Evolutionary conservation across 2,329 filamentous ascomycete species (phyloP), one percentile per base, ranked within the genome.

Genomic region (Westerdykella aurantiaca): DNA sequence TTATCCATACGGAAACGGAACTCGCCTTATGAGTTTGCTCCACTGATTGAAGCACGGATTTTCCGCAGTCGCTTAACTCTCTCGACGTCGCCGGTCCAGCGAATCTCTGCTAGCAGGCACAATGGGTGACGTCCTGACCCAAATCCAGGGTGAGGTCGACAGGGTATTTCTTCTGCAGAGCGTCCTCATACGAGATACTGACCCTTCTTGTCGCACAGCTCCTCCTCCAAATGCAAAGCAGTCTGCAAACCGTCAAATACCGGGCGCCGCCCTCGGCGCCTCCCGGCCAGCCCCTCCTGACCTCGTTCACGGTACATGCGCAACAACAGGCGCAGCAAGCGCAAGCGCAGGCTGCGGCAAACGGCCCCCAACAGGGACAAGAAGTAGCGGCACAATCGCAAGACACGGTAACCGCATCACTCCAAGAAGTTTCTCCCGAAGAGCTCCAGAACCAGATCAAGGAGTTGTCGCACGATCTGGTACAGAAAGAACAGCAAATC

Each of bases 121-220:
- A 45, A 88, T 88, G 82, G 78, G 78, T 22, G 88, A 94, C 63
- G 76, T 84, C 49, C 76, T 94, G 45, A 91, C 88, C 1, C 87
- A 93, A 66, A 75, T 93, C 45, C 88, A 94, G 69, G 86, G 93
- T 71, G 83, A 86, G 67, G 80, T 91, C 48, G 87, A 93, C 60
- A 82, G 89, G 76, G 86, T 87, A 71, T 29, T 68, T 29, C 4
- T 29, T 38, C 11, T 12, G 12, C 23, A 13, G 37, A 18, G 25
- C 38, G 37, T 21, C 16, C 17, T 22, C 33, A 14, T 9, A 21
- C 33, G 22, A 17, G 16, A 23, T 23, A 38, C 37, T n/a, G 35
- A 16, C 35, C 38, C 18, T 17, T 29, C 13, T 6, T 33, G 18
- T 38, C 34, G 38, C 40, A 13, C 48, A 75, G 70, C 69, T 75